Evolutionary conservation across 163 green algal genomes (phyloP).

Genomic region (Chlamydomonas reinhardtii): DNA sequence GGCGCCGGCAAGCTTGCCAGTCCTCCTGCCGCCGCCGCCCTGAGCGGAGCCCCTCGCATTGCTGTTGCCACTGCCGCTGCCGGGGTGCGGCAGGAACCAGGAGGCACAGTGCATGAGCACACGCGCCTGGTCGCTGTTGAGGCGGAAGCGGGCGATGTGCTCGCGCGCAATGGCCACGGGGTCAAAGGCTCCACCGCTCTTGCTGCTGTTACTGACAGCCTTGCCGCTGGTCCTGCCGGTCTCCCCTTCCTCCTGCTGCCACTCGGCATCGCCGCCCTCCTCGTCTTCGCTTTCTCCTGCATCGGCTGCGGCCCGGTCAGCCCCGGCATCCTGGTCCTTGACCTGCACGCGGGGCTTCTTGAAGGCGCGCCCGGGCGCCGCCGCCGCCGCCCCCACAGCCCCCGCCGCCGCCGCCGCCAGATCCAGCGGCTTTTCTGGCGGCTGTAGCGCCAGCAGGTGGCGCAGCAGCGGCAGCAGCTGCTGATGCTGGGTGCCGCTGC

Average conservation of each 20-base stretch:
- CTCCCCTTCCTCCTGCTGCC: too few relatives aligned
- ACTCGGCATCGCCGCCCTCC: neutral
- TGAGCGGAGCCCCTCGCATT: too few relatives aligned
- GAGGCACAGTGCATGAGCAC: constrained; percentile 43
- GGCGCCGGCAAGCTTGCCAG: too few relatives aligned
- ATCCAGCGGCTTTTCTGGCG: neutral
- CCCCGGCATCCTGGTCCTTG: neutral
- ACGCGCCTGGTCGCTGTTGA: constrained; percentile 78
- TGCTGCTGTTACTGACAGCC: neutral
- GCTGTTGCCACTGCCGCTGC: neutral
- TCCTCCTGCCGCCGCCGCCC: too few relatives aligned
- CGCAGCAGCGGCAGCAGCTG: constrained; percentile 60
- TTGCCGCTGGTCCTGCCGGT: neutral
- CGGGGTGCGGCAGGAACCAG: constrained; percentile 26
- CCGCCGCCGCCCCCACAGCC: neutral
- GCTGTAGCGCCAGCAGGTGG: constrained; percentile 40
- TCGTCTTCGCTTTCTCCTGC: neutral
- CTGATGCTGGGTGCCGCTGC: neutral
- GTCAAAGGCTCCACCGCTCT: neutral
- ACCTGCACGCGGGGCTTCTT: neutral
- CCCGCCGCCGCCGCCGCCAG: neutral
- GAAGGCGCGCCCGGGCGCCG: neutral
- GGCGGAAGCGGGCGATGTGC: constrained; percentile 49
- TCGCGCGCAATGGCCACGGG: constrained; percentile 21
- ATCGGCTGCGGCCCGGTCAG: neutral